Percentiles rank a stretch among this genome's conserved stretches.
Conservation (phyloP, 2,329 filamentous ascomycete genomes). For the Fusarium sp. region DNA sequence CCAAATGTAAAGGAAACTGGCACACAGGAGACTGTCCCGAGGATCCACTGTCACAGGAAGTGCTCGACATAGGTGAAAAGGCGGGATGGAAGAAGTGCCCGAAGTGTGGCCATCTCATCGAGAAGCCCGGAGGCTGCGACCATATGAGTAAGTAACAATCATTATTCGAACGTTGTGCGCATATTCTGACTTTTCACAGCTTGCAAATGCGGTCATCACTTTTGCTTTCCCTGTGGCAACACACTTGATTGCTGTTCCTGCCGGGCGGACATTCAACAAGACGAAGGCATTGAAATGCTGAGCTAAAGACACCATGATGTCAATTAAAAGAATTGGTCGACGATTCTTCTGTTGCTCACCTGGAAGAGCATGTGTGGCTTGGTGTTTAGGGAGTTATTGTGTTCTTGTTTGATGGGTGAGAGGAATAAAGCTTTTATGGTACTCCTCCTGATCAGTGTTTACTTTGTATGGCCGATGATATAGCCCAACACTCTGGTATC, state of each 20-base stretch:
- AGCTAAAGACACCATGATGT: not conserved
- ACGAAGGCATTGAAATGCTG: not conserved
- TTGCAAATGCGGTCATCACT: not conserved
- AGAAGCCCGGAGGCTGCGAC: constrained; percentile 61
- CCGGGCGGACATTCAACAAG: not conserved
- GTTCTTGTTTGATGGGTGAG: not conserved
- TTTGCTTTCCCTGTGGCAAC: not conserved
- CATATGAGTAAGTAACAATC: constrained; percentile 63
- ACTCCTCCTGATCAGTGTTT: not conserved
- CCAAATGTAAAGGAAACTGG: constrained; percentile 57
- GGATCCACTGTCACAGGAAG: constrained; percentile 53
- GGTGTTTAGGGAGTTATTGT: not conserved
- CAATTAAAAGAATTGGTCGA: not conserved
- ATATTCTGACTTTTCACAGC: not conserved
- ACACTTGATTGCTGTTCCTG: not conserved
- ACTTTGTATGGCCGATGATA: not conserved
- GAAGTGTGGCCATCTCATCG: constrained; percentile 58
- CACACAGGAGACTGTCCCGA: constrained; percentile 61
- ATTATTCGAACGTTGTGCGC: not conserved
- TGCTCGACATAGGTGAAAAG: constrained; percentile 54
- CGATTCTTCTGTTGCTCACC: not conserved
- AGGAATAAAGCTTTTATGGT: not conserved
- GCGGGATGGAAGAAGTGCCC: constrained; percentile 64
- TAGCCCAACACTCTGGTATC: not conserved
- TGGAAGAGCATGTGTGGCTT: not conserved